A percentile compares a stretch with the other conserved stretches of the same genome.
phyloP scores from a whole-genome alignment of 495 filamentous ascomycete genomes.

The Pyrenula massariospora region DNA sequence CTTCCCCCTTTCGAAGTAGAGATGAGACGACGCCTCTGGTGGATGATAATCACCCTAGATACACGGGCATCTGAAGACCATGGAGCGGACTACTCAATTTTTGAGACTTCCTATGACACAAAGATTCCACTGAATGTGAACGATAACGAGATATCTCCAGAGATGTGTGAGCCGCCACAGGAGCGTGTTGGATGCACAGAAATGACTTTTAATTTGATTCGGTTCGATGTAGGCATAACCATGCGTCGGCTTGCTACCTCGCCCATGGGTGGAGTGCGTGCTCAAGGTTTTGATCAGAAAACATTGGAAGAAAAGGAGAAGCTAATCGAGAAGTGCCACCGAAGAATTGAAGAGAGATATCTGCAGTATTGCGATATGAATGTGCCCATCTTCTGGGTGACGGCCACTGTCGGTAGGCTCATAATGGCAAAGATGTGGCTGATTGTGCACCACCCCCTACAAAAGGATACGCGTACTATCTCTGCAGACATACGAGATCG shows the following conservation, averaged over 20 bases:
- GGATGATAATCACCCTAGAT: constrained; percentile 70
- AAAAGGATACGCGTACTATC: constrained; percentile 12
- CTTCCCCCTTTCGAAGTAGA: constrained; percentile 71
- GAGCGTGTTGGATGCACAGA: constrained; percentile 56
- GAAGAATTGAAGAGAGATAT: constrained; percentile 55
- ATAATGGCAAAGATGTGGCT: constrained; percentile 61
- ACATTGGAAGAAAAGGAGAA: constrained; percentile 36
- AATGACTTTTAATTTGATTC: constrained; percentile 67
- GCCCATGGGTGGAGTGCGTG: constrained; percentile 11
- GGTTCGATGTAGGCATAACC: constrained; percentile 45
- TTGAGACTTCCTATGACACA: constrained; percentile 61
- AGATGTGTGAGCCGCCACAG: constrained; percentile 46
- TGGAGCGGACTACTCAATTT: constrained; percentile 65
- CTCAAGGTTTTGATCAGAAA: constrained; percentile 1
- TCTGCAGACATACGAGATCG: constrained; percentile 53
- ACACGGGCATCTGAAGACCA: constrained; percentile 71
- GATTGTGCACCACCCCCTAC: constrained; percentile 48
- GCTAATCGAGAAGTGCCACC: constrained; percentile 51
- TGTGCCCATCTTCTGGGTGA: constrained; percentile 57
- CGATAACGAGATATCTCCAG: constrained; percentile 60
- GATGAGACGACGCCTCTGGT: constrained; percentile 77
- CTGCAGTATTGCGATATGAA: constrained; percentile 47
- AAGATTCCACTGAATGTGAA: constrained; percentile 67
- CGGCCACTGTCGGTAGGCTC: constrained; percentile 54
- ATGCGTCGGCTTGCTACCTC: constrained; percentile 28